A percentile compares a stretch with the other conserved stretches of the same genome.
phyloP scores from a whole-genome alignment of 176 grass and related monocot species.

The Eleusine indica region DNA sequence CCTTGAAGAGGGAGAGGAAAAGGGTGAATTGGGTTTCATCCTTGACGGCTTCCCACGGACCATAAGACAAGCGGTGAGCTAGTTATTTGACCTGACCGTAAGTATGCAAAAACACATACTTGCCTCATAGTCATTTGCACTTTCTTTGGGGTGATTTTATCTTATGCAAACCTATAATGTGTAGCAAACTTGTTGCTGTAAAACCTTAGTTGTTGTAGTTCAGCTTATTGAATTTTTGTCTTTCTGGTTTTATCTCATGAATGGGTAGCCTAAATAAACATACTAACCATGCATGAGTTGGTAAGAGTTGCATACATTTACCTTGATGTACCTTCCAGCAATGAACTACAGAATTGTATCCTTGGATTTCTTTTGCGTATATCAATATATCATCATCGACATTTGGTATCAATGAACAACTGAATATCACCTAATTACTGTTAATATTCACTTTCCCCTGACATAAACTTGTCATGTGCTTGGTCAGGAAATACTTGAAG shows the following conservation, averaged over 20 bases:
- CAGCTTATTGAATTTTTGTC: not conserved
- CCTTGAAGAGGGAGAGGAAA: conserved; percentile 68
- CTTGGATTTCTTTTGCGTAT: not conserved
- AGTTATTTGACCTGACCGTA: conserved; percentile 55
- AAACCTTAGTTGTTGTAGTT: conserved; percentile 1
- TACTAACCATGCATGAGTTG: not conserved
- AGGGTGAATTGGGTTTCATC: conserved; percentile 92
- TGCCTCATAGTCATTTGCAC: conserved; percentile 23
- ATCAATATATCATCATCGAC: not conserved
- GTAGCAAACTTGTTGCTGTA: not conserved
- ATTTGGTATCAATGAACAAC: not conserved
- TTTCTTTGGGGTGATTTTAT: not conserved
- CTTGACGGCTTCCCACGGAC: conserved; percentile 97
- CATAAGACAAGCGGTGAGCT: conserved; percentile 98
- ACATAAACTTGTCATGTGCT: conserved; percentile 12
- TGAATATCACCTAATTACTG: not conserved
- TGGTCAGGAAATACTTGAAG: conserved; percentile 90
- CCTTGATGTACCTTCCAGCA: not conserved
- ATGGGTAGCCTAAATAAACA: not conserved
- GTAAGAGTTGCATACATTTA: not conserved
- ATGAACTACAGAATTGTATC: not conserved
- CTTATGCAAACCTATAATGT: not conserved
- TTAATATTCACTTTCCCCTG: not conserved
- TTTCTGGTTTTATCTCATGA: not conserved
- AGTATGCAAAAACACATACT: conserved; percentile 48